A percentile compares a stretch with the other conserved stretches of the same genome.
Conservation (phyloP, 208 protist species). For the Acanthamoeba royreba region DNA sequence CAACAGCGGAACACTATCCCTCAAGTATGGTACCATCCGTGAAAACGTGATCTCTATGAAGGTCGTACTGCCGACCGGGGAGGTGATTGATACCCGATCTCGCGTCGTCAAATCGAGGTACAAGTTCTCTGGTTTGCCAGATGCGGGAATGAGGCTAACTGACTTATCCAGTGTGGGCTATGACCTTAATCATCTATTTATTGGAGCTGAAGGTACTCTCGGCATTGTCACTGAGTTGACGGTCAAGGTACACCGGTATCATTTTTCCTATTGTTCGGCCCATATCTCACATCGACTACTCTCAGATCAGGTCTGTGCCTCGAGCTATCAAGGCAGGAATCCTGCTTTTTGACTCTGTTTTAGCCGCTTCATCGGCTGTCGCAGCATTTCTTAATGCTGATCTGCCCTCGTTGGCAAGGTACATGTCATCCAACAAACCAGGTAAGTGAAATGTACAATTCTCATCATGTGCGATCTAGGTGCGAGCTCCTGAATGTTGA, state of each 20-base stretch:
- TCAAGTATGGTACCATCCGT: constrained; percentile 72
- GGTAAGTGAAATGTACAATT: neutral
- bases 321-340: constrained; percentile 67
- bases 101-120: constrained; percentile 83
- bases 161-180: constrained; percentile 90
- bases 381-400: constrained; percentile 70
- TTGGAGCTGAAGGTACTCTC: constrained; percentile 94
- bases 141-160: neutral
- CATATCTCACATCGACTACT: neutral
- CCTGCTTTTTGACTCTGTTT: constrained; percentile 70
- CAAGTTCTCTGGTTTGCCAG: too few species aligned
- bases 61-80: constrained; percentile 52
- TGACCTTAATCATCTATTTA: constrained; percentile 95
- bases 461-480: constrained; percentile 45
- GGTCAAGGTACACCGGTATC: constrained; percentile 54
- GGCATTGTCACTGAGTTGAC: constrained; percentile 91
- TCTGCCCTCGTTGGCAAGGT: constrained; percentile 58
- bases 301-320: constrained; percentile 67
- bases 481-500: constrained; percentile 82
- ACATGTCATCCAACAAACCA: neutral
- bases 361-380: constrained; percentile 69
- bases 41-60: constrained; percentile 65
- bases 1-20: constrained; percentile 56
- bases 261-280: neutral
- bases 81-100: constrained; percentile 55